Evolutionary conservation across 352 stramenopile genomes (phyloP).

Genomic region (Phytophthora rubi): DNA sequence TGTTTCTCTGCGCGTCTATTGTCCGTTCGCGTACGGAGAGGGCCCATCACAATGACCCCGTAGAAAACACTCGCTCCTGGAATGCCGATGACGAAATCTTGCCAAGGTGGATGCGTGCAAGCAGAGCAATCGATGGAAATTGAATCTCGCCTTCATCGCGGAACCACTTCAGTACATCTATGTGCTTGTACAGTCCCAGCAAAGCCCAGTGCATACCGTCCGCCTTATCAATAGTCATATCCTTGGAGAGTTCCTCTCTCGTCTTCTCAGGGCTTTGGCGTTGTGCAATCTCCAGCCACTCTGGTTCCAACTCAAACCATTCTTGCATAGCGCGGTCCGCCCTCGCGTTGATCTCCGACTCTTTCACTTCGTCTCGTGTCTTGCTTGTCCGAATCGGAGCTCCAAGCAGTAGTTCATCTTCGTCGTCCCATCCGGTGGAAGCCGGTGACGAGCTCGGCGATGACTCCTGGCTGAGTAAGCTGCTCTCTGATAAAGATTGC

Average conservation of each 20-base stretch:
- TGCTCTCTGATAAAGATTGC: background rate
- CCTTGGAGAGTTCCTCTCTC: background rate
- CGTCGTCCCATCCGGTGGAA: conserved; percentile 12
- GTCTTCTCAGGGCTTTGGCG: background rate
- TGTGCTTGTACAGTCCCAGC: conserved; percentile 13
- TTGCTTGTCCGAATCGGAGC: conserved; percentile 4
- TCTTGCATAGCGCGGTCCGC: background rate
- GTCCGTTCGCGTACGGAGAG: conserved; percentile 4
- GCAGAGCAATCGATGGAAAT: conserved; percentile 1
- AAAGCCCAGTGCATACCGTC: conserved; percentile 7
- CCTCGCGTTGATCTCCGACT: conserved; percentile 10
- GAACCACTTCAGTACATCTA: conserved; percentile 15
- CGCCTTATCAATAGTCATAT: background rate
- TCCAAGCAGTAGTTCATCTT: conserved; percentile 8
- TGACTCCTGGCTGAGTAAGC: background rate
- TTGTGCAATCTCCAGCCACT: conserved; percentile 8
- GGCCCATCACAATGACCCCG: conserved; percentile 4
- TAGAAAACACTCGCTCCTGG: conserved; percentile 10
- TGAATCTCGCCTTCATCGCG: conserved; percentile 2
- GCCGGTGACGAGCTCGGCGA: background rate
- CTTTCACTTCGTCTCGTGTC: conserved; percentile 7
- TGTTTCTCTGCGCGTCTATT: conserved; percentile 8
- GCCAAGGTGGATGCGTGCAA: background rate
- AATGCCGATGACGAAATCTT: background rate
- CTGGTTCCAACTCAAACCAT: conserved; percentile 1